Conservation (phyloP, 805 yeast species). For the Candida insectorum region DNA sequence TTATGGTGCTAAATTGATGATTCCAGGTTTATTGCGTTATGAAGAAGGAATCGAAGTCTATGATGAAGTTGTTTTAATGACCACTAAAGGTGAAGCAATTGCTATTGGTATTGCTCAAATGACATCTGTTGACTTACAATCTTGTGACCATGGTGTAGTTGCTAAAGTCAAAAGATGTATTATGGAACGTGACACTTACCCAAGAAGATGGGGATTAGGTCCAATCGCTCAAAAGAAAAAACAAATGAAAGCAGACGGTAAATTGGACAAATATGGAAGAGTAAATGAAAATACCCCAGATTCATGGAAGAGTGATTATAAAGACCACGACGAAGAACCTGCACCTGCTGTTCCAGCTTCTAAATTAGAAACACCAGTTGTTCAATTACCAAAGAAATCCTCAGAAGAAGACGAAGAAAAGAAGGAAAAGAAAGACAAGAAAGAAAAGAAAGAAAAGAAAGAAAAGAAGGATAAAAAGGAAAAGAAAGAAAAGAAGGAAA, state of each 20-base stretch:
- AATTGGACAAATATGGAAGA: conserved; percentile 94
- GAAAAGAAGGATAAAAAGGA: conserved; percentile 45
- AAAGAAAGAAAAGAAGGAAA: conserved; percentile 42
- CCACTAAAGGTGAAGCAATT: conserved; percentile 99
- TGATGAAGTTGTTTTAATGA: conserved; percentile 96
- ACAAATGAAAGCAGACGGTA: conserved; percentile 95
- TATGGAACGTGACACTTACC: conserved; percentile 98
- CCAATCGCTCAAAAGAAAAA: conserved; percentile 98
- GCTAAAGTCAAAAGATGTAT: conserved; percentile 99
- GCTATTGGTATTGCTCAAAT: conserved; percentile 98
- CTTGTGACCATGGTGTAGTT: conserved; percentile 98
- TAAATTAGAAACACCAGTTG: conserved; percentile 46
- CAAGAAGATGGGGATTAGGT: conserved; percentile 99
- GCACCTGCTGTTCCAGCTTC: conserved; percentile 60
- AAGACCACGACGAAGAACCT: conserved; percentile 57
- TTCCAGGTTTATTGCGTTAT: conserved; percentile 95
- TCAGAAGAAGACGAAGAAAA: conserved; percentile 41
- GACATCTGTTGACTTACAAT: conserved; percentile 95
- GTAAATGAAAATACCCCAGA: conserved; percentile 91
- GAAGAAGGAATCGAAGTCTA: conserved; percentile 96
- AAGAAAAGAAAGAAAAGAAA: conserved; percentile 24
- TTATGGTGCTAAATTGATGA: conserved; percentile 98
- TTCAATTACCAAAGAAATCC: conserved; percentile 48
- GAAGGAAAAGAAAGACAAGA: conserved; percentile 16
- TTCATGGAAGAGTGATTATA: conserved; percentile 84